phyloP scores from a whole-genome alignment of 2,329 filamentous ascomycete species.

The Tolypocladium inflatum region DNA sequence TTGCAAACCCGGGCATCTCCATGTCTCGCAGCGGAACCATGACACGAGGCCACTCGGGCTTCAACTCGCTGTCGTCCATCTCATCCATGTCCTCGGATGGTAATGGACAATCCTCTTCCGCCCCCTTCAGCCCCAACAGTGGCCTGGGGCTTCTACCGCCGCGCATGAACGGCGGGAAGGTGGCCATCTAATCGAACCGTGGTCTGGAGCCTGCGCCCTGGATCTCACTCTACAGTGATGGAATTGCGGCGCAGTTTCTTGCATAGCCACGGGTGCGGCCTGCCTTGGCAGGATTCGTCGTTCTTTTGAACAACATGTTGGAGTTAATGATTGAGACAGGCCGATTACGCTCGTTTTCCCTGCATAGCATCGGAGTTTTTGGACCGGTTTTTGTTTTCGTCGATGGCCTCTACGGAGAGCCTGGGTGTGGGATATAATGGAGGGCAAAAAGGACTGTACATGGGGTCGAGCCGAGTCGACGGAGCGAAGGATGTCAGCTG shows the following conservation, averaged over 20 bases:
- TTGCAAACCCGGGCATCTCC: constrained; percentile 47
- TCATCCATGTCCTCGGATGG: constrained; percentile 32
- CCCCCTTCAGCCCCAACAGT: constrained; percentile 20
- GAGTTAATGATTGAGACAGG: background rate
- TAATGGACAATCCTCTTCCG: constrained; percentile 19
- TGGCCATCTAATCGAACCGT: constrained; percentile 19
- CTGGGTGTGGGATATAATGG: background rate
- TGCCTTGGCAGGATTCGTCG: constrained; percentile 5
- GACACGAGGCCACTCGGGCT: constrained; percentile 29
- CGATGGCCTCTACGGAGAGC: background rate
- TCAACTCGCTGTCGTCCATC: constrained; percentile 29
- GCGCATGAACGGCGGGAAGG: constrained; percentile 27
- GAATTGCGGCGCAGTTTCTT: constrained; percentile 1
- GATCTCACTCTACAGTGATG: background rate
- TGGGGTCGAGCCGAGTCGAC: background rate
- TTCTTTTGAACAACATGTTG: background rate
- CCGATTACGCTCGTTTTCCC: background rate
- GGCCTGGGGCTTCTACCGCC: constrained; percentile 20
- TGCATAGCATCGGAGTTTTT: constrained; percentile 14
- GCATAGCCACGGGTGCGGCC: constrained; percentile 5
- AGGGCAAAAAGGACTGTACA: background rate
- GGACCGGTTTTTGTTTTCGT: background rate
- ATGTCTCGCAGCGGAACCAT: constrained; percentile 43
- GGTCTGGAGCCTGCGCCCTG: background rate
- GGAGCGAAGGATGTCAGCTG: background rate